Base-by-base conservation (phyloP, 495 filamentous ascomycete species). In the Aspergillus sclerotiicarbonarius region DNA sequence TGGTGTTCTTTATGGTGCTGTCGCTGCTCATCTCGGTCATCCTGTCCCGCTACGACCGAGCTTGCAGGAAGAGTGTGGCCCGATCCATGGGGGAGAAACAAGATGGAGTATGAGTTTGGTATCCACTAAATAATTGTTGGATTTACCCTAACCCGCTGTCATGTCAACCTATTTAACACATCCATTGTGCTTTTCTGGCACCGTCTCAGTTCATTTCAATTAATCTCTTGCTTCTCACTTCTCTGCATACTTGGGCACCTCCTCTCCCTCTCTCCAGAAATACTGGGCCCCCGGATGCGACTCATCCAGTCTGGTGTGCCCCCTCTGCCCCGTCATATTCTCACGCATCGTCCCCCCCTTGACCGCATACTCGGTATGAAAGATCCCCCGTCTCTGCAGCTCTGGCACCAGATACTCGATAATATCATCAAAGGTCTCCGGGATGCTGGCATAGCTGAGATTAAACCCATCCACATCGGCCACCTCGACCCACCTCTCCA, bases 381-480 rank as follows among this genome's bases (percentile, higher is more conserved):
- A 80, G 50, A 82, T 51, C 7, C 78, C 77, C 29, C 80, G 63
- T 13, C 68, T 56, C 54, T 69, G 74, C 61, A 82, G 41, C 70
- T 81, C 70, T n/a, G 79, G 72, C 18, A 76, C 30, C 54, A 76
- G 59, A 33, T 76, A 62, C 53, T 80, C 74, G 54, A 84, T 79
- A n/a, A 87, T 74, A 67, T 87, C 85, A 51, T 82, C 75, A 71
- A 89, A 89, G 0, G 83, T 82, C 45, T 79, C 79, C 1, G 85
- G 86, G 46, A 82, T 71, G 49, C 81, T 79, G 12, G 80, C 80
- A 64, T 87, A 87, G 15, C 76, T 79, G 60, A 86, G 58, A 51
- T 86, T 87, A 57, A 87, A 87, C 10, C 84, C 84, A 67, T 88
- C 84, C 10, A 87, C 71, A 67, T 84, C 84, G 0, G 76, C 82